A percentile compares a stretch with the other conserved stretches of the same genome.
Evolutionary conservation across 768 basidiomycete species (phyloP).

Genomic region (Pleurotus sapidus): DNA sequence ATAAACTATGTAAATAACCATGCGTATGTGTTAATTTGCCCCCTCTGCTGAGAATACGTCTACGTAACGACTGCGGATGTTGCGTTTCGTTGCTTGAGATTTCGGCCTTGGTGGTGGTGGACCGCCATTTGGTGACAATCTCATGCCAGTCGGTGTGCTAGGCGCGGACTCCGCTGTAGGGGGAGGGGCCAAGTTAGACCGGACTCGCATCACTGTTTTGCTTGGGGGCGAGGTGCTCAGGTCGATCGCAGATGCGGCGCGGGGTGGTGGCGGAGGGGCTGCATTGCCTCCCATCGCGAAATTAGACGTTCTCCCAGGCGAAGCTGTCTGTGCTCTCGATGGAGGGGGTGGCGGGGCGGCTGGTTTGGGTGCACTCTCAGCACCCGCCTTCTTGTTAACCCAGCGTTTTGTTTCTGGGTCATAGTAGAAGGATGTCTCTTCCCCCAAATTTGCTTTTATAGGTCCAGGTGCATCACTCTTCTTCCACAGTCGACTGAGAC

Average conservation of each 20-base stretch:
- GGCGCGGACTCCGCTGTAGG: conserved; percentile 42
- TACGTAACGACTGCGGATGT: conserved; percentile 81
- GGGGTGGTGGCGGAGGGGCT: conserved; percentile 38
- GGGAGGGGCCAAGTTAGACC: conserved; percentile 63
- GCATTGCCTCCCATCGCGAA: conserved; percentile 16
- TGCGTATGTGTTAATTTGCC: conserved; percentile 16
- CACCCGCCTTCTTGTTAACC: conserved; percentile 87
- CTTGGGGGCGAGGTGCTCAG: conserved; percentile 48
- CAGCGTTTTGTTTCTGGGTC: conserved; percentile 94
- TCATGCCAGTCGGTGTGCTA: conserved; percentile 42
- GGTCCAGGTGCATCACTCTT: conserved; percentile 67
- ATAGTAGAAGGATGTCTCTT: conserved; percentile 87
- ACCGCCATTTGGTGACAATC: conserved; percentile 45
- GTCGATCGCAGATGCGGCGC: conserved; percentile 62
- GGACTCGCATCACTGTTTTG: conserved; percentile 52
- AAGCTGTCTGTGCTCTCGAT: conserved; percentile 81
- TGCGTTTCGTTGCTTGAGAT: conserved; percentile 70
- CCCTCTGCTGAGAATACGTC: conserved; percentile 77
- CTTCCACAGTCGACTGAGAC: conserved; percentile 78
- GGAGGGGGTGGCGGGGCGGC: conserved; percentile 71
- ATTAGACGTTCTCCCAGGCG: conserved; percentile 55
- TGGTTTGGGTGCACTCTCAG: conserved; percentile 52
- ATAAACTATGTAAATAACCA: no score
- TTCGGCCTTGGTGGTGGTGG: conserved; percentile 52
- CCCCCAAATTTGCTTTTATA: conserved; percentile 89